Evolutionary conservation across 352 stramenopile genomes (phyloP).

Genomic region (Globisporangium cystogenes): DNA sequence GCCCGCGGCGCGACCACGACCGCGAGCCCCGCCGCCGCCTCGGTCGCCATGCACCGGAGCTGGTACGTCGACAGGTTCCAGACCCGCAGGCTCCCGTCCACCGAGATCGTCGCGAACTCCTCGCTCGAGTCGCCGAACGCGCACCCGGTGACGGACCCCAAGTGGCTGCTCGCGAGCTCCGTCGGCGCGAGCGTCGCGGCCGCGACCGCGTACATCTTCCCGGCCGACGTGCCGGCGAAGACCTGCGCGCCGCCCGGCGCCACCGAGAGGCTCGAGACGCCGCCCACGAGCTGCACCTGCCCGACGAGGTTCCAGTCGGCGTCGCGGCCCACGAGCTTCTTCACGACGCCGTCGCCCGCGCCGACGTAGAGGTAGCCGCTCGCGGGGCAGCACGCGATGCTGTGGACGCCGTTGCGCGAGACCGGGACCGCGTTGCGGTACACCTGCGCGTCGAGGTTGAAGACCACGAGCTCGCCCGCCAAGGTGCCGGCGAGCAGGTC

Average conservation of each 20-base stretch:
- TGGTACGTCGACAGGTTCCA: constrained; percentile 67
- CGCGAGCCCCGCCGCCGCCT: constrained; percentile 42
- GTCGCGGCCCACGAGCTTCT: constrained; percentile 73
- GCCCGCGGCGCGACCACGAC: constrained; percentile 28
- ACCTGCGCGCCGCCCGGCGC: constrained; percentile 42
- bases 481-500: constrained; percentile 61
- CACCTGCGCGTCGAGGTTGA: constrained; percentile 59
- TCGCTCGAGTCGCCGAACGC: constrained; percentile 56
- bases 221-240: constrained; percentile 64
- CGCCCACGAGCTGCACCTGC: constrained; percentile 79
- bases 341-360: constrained; percentile 81
- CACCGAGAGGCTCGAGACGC: constrained; percentile 72
- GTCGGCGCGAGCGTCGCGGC: constrained; percentile 39
- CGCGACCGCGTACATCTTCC: constrained; percentile 66
- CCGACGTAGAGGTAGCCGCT: constrained; percentile 75
- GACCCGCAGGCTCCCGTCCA: constrained; percentile 61
- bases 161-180: constrained; percentile 61
- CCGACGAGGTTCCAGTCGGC: constrained; percentile 79
- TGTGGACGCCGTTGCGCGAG: constrained; percentile 72
- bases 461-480: constrained; percentile 84
- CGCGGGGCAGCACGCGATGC: constrained; percentile 50
- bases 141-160: constrained; percentile 54
- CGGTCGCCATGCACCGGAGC: constrained; percentile 62
- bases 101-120: constrained; percentile 61
- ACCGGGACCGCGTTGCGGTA: constrained; percentile 63